phyloP scores from a whole-genome alignment of 2,329 filamentous ascomycete genomes.

The Botrytis fragariae region DNA sequence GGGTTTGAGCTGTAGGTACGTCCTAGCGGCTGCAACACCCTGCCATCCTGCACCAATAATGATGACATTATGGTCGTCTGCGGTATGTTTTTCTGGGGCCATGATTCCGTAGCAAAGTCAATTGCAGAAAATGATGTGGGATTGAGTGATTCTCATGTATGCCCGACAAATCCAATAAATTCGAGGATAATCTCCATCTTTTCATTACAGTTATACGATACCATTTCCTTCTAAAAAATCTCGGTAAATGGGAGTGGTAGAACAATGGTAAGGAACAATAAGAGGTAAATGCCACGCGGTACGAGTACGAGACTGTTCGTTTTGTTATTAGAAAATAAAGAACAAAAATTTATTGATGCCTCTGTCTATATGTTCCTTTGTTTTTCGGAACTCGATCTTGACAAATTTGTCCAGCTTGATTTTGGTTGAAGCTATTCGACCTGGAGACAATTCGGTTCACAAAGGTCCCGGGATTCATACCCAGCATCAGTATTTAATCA shows the following conservation, averaged over 20 bases:
- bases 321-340: background rate
- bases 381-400: background rate
- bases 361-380: background rate
- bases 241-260: background rate
- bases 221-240: background rate
- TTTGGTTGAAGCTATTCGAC: background rate
- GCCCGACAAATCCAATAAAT: background rate
- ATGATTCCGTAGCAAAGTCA: background rate
- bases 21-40: constrained; percentile 59
- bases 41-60: constrained; percentile 44
- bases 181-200: background rate
- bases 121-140: background rate
- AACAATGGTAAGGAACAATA: constrained; percentile 15
- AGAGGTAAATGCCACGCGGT: background rate
- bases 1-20: constrained; percentile 57
- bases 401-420: too few species aligned
- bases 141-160: background rate
- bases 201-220: background rate
- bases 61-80: constrained; percentile 8
- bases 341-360: background rate
- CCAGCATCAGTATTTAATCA: background rate
- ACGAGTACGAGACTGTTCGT: background rate
- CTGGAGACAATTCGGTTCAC: background rate
- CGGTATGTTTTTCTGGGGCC: background rate
- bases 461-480: background rate